Evolutionary conservation across 495 filamentous ascomycete genomes (phyloP).

Genomic region (Glutinoglossum americanum): DNA sequence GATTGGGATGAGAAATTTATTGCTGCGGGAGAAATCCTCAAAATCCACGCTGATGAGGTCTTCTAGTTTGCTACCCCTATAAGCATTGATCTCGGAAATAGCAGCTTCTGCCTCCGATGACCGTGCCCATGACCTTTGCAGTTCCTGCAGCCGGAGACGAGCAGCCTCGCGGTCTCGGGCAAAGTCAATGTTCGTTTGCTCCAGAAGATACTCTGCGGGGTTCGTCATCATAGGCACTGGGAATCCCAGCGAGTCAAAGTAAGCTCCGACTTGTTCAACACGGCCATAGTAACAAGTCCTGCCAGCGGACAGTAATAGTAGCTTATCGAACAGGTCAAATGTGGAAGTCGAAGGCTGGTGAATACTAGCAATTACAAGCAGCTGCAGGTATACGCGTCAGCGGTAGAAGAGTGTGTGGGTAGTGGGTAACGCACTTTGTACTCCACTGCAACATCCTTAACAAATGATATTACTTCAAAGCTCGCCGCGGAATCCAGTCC

Average conservation of each 20-base stretch:
- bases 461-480: conserved; percentile 43
- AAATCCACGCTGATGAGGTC: not conserved
- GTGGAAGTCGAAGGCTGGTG: conserved; percentile 63
- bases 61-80: not conserved
- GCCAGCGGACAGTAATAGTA: conserved; percentile 49
- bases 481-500: conserved; percentile 53
- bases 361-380: conserved; percentile 57
- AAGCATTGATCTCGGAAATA: not conserved
- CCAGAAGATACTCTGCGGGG: conserved; percentile 57
- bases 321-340: conserved; percentile 58
- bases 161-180: conserved; percentile 20
- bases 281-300: conserved; percentile 47
- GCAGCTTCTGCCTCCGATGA: not conserved
- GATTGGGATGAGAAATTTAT: conserved; percentile 17
- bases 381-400: not conserved
- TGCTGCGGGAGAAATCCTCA: not conserved
- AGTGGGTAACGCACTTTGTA: conserved; percentile 23
- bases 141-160: conserved; percentile 5
- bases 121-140: not conserved
- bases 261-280: conserved; percentile 24
- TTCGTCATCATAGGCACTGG: conserved; percentile 45
- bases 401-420: not conserved
- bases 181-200: conserved; percentile 58
- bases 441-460: conserved; percentile 36
- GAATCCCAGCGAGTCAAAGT: conserved; percentile 32